These are phyloP conservation scores for Sonneratia caseolaris DNA, from an alignment of 345 rosid genomes.

Conservation along the genomic window DNA sequence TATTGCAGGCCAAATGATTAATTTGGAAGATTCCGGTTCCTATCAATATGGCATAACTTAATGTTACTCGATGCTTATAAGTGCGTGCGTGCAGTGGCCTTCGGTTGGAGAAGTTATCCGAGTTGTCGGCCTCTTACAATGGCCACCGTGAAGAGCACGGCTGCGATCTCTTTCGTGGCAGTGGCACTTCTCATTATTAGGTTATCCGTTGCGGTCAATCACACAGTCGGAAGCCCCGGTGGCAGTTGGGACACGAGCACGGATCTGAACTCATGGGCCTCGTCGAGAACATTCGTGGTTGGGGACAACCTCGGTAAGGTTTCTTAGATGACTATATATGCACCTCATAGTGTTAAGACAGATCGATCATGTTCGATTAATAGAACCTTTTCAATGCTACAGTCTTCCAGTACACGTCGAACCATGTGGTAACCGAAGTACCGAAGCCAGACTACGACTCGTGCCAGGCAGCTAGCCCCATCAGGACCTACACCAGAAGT, in stretches of 20 bases:
- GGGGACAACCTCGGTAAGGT: conserved; percentile 69
- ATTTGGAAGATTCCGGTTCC: neutral
- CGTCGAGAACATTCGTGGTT: conserved; percentile 35
- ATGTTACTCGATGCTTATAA: neutral
- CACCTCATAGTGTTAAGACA: too few species aligned
- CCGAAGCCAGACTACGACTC: conserved; percentile 42
- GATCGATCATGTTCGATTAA: neutral
- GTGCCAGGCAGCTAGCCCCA: conserved; percentile 38
- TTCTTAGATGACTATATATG: too few species aligned
- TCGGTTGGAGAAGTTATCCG: neutral
- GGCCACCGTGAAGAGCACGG: neutral
- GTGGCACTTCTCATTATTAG: conserved; percentile 27
- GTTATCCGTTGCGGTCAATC: conserved; percentile 39
- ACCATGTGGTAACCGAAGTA: conserved; percentile 56
- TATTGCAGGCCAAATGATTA: neutral
- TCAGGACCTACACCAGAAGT: conserved; percentile 36
- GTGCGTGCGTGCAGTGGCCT: neutral
- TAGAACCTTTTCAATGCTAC: neutral
- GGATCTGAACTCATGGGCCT: conserved; percentile 42
- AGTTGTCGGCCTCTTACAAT: neutral
- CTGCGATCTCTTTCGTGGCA: conserved; percentile 18
- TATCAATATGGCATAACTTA: neutral
- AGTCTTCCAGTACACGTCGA: conserved; percentile 48
- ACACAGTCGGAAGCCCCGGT: conserved; percentile 51
- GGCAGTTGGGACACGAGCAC: conserved; percentile 56